A percentile compares a stretch with the other conserved stretches of the same genome.
phyloP scores from a whole-genome alignment of 2,329 filamentous ascomycete genomes.

The Dactylella cylindrospora region DNA sequence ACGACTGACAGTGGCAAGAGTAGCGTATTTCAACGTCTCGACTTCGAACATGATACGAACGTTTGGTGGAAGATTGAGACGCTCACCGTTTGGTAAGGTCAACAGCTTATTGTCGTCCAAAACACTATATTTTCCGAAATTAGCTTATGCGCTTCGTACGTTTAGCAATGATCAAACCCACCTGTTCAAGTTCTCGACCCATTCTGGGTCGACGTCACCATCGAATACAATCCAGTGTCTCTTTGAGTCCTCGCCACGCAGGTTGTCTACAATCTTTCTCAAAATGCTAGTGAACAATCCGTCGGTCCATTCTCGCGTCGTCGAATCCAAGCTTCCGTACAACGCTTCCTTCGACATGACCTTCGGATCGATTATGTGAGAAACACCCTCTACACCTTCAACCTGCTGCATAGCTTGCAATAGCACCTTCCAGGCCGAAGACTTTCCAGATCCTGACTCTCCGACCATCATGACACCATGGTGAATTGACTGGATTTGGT shows the following conservation, averaged over 20 bases:
- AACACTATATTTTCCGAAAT: slow-evolving; percentile 59
- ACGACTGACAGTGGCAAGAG: slow-evolving; percentile 95
- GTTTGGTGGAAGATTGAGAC: slow-evolving; percentile 88
- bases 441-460: slow-evolving; percentile 96
- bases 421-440: slow-evolving; percentile 87
- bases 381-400: slow-evolving; percentile 89
- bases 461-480: slow-evolving; percentile 99
- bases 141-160: slow-evolving; percentile 14
- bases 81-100: slow-evolving; percentile 95
- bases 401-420: slow-evolving; percentile 87
- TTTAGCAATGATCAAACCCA: slow-evolving; percentile 21
- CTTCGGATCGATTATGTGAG: slow-evolving; percentile 97
- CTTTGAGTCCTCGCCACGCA: slow-evolving; percentile 94
- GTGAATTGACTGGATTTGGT: slow-evolving; percentile 96
- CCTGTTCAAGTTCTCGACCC: slow-evolving; percentile 98
- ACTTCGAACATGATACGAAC: slow-evolving; percentile 99
- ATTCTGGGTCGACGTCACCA: slow-evolving; percentile 97
- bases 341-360: slow-evolving; percentile 99
- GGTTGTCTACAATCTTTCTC: slow-evolving; percentile 96
- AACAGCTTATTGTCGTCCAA: slow-evolving; percentile 98
- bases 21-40: slow-evolving; percentile 95
- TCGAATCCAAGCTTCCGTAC: slow-evolving; percentile 93
- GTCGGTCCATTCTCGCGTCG: slow-evolving; percentile 97
- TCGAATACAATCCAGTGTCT: slow-evolving; percentile 99
- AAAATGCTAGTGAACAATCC: slow-evolving; percentile 97